phyloP scores from a whole-genome alignment of 139 green algal species.

The Haematococcus sp. region DNA sequence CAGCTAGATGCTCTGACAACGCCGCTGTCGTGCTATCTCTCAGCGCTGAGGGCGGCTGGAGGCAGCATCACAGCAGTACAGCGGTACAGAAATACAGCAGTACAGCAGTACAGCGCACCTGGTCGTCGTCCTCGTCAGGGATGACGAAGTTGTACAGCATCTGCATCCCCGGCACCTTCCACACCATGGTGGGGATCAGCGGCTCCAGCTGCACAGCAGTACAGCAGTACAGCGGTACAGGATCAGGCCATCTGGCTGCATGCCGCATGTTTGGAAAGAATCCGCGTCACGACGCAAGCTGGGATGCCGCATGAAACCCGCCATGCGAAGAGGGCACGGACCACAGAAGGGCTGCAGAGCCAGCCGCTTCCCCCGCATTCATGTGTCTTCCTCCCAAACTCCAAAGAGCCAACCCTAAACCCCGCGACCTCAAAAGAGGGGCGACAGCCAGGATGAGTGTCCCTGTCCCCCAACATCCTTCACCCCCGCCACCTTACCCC shows the following conservation, averaged over 20 bases:
- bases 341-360: not conserved
- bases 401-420: no score
- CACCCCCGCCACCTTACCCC: not conserved
- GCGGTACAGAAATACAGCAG: not conserved
- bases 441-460: no score
- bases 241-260: not conserved
- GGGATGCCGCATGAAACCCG: not conserved
- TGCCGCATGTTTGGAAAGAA: not conserved
- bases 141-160: conserved; percentile 41
- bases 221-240: no score
- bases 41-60: no score
- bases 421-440: no score
- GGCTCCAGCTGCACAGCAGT: conserved; percentile 27
- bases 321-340: not conserved
- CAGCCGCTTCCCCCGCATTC: not conserved
- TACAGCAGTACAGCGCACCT: conserved; percentile 16
- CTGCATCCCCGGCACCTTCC: conserved; percentile 32
- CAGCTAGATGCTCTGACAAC: no score
- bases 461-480: no score
- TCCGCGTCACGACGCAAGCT: not conserved
- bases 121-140: conserved; percentile 36
- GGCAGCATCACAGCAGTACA: not conserved
- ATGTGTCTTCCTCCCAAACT: not conserved
- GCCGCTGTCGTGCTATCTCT: no score
- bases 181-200: conserved; percentile 38